phyloP scores from a whole-genome alignment of 257 asterid species.

The Thymus quinquecostatus region DNA sequence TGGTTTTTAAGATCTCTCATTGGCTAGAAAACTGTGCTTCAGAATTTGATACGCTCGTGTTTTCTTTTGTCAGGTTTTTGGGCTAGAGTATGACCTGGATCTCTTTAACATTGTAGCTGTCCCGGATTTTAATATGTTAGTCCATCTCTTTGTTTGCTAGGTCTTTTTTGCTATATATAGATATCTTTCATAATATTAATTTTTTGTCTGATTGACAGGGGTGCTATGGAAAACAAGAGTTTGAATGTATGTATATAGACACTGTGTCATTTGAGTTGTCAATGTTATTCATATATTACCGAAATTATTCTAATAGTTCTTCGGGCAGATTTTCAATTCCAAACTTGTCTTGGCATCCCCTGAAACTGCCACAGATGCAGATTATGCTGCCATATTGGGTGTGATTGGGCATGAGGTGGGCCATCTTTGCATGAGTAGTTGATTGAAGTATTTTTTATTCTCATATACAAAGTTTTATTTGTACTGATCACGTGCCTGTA shows the following conservation, averaged over 20 bases:
- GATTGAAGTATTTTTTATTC: background rate
- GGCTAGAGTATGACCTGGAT: slow-evolving; percentile 96
- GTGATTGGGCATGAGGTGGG: slow-evolving; percentile 95
- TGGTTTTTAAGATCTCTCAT: slow-evolving; percentile 20
- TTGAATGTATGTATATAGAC: slow-evolving; percentile 65
- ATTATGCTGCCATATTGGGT: slow-evolving; percentile 97
- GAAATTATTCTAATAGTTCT: slow-evolving; percentile 23
- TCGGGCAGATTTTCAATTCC: slow-evolving; percentile 85
- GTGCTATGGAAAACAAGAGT: slow-evolving; percentile 99
- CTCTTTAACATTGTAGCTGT: slow-evolving; percentile 94
- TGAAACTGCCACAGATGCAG: slow-evolving; percentile 92
- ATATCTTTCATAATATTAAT: slow-evolving; percentile 23
- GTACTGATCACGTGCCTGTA: slow-evolving; percentile 29
- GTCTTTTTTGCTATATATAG: slow-evolving; percentile 18
- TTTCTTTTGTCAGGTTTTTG: slow-evolving; percentile 68
- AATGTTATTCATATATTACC: background rate
- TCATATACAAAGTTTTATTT: slow-evolving; percentile 3
- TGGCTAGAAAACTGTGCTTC: slow-evolving; percentile 14
- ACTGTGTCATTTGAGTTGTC: slow-evolving; percentile 6
- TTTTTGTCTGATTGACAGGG: slow-evolving; percentile 60
- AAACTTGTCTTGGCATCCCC: slow-evolving; percentile 96
- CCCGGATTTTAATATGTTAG: slow-evolving; percentile 95
- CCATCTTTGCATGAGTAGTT: slow-evolving; percentile 2
- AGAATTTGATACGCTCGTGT: slow-evolving; percentile 12
- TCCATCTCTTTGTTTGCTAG: slow-evolving; percentile 28